Base-by-base conservation (phyloP, 1,284 basidiomycete genomes). In the Marasmius fiardii region DNA sequence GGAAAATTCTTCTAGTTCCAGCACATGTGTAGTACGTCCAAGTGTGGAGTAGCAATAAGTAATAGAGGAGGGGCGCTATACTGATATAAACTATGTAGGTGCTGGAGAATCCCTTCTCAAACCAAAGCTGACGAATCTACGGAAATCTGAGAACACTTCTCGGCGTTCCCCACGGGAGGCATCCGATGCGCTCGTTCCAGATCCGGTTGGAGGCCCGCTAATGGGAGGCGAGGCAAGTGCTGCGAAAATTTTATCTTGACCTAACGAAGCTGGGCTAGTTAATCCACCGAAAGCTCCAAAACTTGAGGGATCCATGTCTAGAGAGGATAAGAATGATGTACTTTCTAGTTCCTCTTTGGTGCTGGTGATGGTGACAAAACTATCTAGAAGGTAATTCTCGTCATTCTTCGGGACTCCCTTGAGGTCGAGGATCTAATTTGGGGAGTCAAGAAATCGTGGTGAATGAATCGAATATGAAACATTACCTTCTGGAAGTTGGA, bases 401-500 rank as follows among this genome's bases (percentile, higher is more conserved):
- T 93, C 89, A 8, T 76, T 68, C 58, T 93, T 91, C 0, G 92
- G 85, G 0, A 94, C 93, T 10, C 95, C 96, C 68, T 97, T 98
- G 55, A 99, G 82, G 68, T 99, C 96, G 24, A 99, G 82, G 55
- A 96, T 90, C 93, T 45, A 18, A n/a, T 37, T n/a, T 1, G n/a
- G n/a, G 7, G 39, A 41, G 39, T 41, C 11, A 20, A 44, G 48
- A 35, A 50, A 44, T n/a, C 20, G 41, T 5, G 14, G 23, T 24
- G 10, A 12, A 53, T 26, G 35, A 48, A 37, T 39, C 34, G 20
- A 18, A 35, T 20, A 18, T 12, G 34, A 26, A 51, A 20, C n/a
- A 44, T 53, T 4, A 92, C 93, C 82, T 99, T 99, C 78, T 99
- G 97, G 75, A 98, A 98, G 71, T 98, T 97, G 24, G 88, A 90